A percentile compares a stretch with the other conserved stretches of the same genome.
Evolutionary conservation across 2,329 filamentous ascomycete genomes (phyloP).

Genomic region (Talaromyces marneffei): DNA sequence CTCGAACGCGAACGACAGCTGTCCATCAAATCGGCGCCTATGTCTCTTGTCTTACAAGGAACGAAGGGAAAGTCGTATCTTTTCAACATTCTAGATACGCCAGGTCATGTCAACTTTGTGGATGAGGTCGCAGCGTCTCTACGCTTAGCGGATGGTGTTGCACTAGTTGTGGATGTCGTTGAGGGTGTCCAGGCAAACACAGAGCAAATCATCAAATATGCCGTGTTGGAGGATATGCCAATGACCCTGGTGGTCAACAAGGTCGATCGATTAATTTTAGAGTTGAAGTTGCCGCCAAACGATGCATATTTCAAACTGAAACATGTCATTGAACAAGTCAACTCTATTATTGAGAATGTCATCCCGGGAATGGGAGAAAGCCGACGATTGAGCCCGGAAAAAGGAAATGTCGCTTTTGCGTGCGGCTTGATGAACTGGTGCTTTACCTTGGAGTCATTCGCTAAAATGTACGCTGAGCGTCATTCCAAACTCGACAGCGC

Average conservation of each 20-base stretch:
- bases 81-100: slow-evolving; percentile 91
- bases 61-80: slow-evolving; percentile 92
- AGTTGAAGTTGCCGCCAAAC: slow-evolving; percentile 85
- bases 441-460: slow-evolving; percentile 89
- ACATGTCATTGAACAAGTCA: slow-evolving; percentile 97
- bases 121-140: slow-evolving; percentile 90
- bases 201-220: slow-evolving; percentile 94
- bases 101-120: slow-evolving; percentile 96
- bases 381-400: slow-evolving; percentile 83
- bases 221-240: slow-evolving; percentile 81
- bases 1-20: slow-evolving; percentile 84
- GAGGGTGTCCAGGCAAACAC: slow-evolving; percentile 99
- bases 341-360: slow-evolving; percentile 86
- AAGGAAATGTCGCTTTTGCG: slow-evolving; percentile 95
- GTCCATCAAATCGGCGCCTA: slow-evolving; percentile 87
- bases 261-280: slow-evolving; percentile 89
- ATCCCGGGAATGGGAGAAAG: slow-evolving; percentile 74
- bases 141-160: slow-evolving; percentile 83
- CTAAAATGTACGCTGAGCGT: slow-evolving; percentile 89
- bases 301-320: slow-evolving; percentile 99
- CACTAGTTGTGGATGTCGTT: slow-evolving; percentile 89
- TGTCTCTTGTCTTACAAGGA: slow-evolving; percentile 84
- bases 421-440: slow-evolving; percentile 94
- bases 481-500: slow-evolving; percentile 74
- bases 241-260: slow-evolving; percentile 93